These are phyloP conservation scores for Sporisorium scitamineum DNA, from an alignment of 1,284 basidiomycete genomes.

Conservation along the genomic window DNA sequence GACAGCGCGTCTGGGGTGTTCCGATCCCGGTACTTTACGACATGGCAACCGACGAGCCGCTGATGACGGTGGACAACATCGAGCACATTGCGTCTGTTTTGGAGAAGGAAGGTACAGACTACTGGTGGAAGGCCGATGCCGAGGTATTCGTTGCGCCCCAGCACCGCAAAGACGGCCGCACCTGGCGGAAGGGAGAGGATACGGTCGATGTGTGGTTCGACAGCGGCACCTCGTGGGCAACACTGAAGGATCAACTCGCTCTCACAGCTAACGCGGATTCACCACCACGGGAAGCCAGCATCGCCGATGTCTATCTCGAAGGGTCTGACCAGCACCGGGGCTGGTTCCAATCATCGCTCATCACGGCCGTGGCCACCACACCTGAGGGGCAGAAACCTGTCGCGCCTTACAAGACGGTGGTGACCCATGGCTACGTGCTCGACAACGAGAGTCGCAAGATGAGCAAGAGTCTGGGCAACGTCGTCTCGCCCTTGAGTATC, in stretches of 20 bases:
- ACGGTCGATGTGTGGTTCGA: constrained; percentile 99
- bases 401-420: constrained; percentile 81
- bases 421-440: constrained; percentile 97
- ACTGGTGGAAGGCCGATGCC: constrained; percentile 92
- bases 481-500: constrained; percentile 84
- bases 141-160: constrained; percentile 76
- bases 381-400: constrained; percentile 50
- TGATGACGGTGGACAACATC: constrained; percentile 79
- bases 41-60: constrained; percentile 74
- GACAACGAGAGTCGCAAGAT: constrained; percentile 94
- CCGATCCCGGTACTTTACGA: constrained; percentile 92
- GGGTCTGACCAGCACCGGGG: constrained; percentile 98
- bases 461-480: constrained; percentile 97
- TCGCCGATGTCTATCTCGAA: constrained; percentile 91
- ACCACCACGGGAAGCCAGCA: constrained; percentile 18
- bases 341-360: constrained; percentile 96
- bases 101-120: constrained; percentile 78
- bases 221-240: constrained; percentile 93
- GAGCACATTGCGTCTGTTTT: constrained; percentile 83
- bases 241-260: constrained; percentile 73
- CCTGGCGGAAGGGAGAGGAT: constrained; percentile 76
- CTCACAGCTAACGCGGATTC: neutral
- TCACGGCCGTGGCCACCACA: constrained; percentile 79
- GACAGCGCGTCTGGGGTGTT: constrained; percentile 97
- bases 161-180: constrained; percentile 32